Base-by-base conservation (phyloP, 208 protist species). In the Leishmania arabica region DNA sequence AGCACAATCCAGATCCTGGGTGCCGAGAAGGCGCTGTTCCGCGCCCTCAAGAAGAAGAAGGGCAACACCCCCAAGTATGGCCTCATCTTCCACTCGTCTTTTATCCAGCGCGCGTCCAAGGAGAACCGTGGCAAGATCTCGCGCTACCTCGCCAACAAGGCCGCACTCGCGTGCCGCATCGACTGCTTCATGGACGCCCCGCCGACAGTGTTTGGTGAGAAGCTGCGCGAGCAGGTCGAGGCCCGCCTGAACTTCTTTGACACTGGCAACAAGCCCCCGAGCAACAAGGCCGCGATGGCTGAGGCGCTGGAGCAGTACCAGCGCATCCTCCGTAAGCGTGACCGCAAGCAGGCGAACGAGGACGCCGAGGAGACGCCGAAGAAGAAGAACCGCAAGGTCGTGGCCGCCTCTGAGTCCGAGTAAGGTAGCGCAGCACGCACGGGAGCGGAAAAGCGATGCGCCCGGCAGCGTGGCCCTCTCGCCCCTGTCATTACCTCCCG, bases 1-100 rank as follows among this genome's bases (percentile, higher is more conserved):
- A 99, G 99, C 53, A 99, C 99, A 24, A 99, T 99, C 53, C 99
- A 99, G 90, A 99, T 99, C 88, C 93, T 99, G 15, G 99, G 99
- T 80, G 99, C 99, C 54, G 99, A 99, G 91, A 99, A 99, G 95
- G 99, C 99, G 9, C 96, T 99, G 40, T 99, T 99, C 97, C 95
- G 98, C 53, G 99, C 99, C 1, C 93, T 99, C 24, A 99, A 99
- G 91, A 99, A 99, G 90, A 94, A 96, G 56, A 96, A 97, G 86
- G 98, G 98, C 73, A 99, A 99, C 93, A 99, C 99, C 11, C 99
- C 99, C 83, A 99, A 99, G 92, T 99, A 99, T 87, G 99, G 99
- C 79, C 97, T 99, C 60, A 99, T 99, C 88, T 99, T 99, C 90
- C 98, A 99, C 93, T 98, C 98, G 31, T 95, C 94, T 13, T 99